phyloP scores from a whole-genome alignment of 305 asterid species.

The Fraxinus albicans region DNA sequence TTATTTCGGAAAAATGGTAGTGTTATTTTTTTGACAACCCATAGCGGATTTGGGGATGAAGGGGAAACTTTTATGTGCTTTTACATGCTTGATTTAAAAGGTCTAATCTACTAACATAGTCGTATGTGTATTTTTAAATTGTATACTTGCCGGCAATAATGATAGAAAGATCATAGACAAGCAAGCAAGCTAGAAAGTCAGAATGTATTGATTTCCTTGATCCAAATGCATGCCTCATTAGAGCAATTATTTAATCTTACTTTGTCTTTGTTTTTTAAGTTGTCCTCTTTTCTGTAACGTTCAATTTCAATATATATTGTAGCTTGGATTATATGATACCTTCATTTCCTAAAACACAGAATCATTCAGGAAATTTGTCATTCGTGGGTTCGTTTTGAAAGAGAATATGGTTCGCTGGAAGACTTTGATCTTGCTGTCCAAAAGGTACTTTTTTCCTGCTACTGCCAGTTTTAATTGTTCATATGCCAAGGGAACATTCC shows the following conservation, averaged over 20 bases:
- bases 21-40: neutral
- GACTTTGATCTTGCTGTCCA: conserved; percentile 75
- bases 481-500: conserved; percentile 16
- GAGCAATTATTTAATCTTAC: neutral
- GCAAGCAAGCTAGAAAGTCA: conserved; percentile 4
- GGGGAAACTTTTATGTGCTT: neutral
- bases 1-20: neutral
- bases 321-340: conserved; percentile 64
- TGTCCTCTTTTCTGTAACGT: conserved; percentile 14
- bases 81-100: neutral
- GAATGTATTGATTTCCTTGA: neutral
- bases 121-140: neutral
- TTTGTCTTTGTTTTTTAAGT: conserved; percentile 5
- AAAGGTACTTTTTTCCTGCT: conserved; percentile 52
- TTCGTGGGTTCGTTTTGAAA: conserved; percentile 92
- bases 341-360: conserved; percentile 69
- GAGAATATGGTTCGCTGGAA: conserved; percentile 80
- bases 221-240: conserved; percentile 11
- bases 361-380: conserved; percentile 93
- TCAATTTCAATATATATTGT: conserved; percentile 22
- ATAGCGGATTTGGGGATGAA: neutral
- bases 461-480: conserved; percentile 11
- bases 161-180: neutral
- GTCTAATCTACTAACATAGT: neutral
- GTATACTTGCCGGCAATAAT: neutral